Base-by-base conservation (phyloP, 2,329 filamentous ascomycete species). In the Penicillium sp. region DNA sequence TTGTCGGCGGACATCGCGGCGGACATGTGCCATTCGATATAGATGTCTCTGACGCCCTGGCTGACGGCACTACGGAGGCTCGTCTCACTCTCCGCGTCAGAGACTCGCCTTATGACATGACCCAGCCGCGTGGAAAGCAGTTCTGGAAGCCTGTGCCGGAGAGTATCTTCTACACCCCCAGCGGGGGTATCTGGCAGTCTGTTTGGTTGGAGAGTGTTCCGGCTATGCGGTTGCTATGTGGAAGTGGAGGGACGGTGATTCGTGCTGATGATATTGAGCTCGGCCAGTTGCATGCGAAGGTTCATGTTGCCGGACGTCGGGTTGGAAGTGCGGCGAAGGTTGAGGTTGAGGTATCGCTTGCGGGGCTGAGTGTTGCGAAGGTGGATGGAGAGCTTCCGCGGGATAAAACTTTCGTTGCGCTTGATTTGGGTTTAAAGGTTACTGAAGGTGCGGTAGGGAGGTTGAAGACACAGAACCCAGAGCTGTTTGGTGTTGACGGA, bases 111-210 rank as follows among this genome's bases (percentile, higher is more conserved):
- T 83, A 82, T 58, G 86, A 89, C 59, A 73, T 88, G 8, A 81
- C 82, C 0, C 86, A 89, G 69, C 87, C 85, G 1, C 78, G 87
- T 33, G 87, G 87, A 0, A 89, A 89, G 70, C 87, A 89, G 70
- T 81, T 88, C 70, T 87, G 88, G 74, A 81, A 80, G 0, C 72
- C 81, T 1, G 75, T 75, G 0, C 83, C 83, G 2, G 68, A 72
- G 47, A 70, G 57, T 49, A 90, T 90, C 53, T 90, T 88, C 70
- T 90, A 90, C 67, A 85, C 85, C 0, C 85, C 88, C 0, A 89
- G 86, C 61, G 87, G 85, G 19, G 88, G 88, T 1, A 90, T 91
- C 59, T 91, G 88, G 88, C 86, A 88, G 66, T 81, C 81, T n/a
- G 87, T 90, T 0, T 91, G 88, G 88, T 68, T 90, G 7, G 85